These are phyloP conservation scores for Cryptococcus jaspeensis DNA, from an alignment of 1,284 basidiomycete species.

Conservation along the genomic window DNA sequence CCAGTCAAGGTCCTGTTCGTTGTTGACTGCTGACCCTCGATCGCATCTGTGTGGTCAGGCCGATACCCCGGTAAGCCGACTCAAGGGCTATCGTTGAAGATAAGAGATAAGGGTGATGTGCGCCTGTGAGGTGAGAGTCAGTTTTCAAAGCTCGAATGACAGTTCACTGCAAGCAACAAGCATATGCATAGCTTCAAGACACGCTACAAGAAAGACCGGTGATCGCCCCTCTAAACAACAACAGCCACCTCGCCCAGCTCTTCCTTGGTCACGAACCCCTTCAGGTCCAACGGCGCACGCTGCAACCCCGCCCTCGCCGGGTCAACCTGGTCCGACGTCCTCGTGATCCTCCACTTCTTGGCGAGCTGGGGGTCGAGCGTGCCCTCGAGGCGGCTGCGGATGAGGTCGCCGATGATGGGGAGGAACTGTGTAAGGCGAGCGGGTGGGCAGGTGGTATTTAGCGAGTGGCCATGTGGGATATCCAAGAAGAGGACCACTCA, in stretches of 20 bases:
- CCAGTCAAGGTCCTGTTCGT: no score
- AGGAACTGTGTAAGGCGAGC: constrained; percentile 47
- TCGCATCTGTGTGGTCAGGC: no score
- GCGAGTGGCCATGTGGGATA: background rate
- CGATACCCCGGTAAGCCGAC: no score
- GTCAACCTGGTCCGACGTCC: constrained; percentile 7
- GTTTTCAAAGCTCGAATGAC: no score
- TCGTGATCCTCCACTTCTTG: constrained; percentile 50
- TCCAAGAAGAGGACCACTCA: no score
- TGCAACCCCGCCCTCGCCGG: constrained; percentile 11
- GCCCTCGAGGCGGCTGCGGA: constrained; percentile 65
- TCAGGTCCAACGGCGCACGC: constrained; percentile 16
- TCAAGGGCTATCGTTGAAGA: no score
- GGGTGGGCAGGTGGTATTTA: background rate
- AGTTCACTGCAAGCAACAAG: no score
- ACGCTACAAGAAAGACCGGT: background rate
- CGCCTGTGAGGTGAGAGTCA: no score
- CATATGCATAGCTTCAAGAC: no score
- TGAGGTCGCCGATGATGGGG: constrained; percentile 69
- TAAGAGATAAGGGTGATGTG: no score
- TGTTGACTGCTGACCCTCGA: no score
- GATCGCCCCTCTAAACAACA: background rate
- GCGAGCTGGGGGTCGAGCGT: constrained; percentile 58
- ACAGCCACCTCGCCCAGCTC: constrained; percentile 4
- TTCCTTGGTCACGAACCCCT: constrained; percentile 4